phyloP scores from a whole-genome alignment of 345 rosid species.

The Arabis hirsuta region DNA sequence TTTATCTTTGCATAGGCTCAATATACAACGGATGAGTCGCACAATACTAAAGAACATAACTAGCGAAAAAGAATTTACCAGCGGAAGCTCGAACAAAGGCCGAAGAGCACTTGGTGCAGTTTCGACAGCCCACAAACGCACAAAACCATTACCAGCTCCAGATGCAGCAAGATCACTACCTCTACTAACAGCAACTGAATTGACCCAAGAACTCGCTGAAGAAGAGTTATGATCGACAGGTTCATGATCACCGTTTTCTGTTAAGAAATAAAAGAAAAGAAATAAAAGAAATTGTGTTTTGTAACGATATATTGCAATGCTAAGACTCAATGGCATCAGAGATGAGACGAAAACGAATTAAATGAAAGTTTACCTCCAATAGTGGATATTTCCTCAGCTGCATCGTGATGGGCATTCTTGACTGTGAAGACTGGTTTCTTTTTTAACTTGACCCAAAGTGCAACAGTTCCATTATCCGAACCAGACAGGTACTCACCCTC shows the following conservation, averaged over 20 bases:
- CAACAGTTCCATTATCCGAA: constrained; percentile 91
- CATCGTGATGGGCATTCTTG: constrained; percentile 74
- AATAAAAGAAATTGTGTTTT: background rate
- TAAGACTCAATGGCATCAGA: constrained; percentile 5
- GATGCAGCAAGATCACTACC: constrained; percentile 96
- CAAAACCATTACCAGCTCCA: constrained; percentile 92
- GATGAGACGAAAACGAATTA: background rate
- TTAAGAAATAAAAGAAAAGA: constrained; percentile 12
- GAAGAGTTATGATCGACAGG: constrained; percentile 39
- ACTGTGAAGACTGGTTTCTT: constrained; percentile 79
- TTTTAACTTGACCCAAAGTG: constrained; percentile 66
- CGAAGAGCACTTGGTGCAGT: constrained; percentile 54
- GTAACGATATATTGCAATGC: constrained; percentile 14
- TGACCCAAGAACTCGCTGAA: constrained; percentile 83
- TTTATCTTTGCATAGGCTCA: background rate
- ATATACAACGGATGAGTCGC: constrained; percentile 1
- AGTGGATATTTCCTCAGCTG: constrained; percentile 37
- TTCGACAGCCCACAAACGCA: constrained; percentile 74
- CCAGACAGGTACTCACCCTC: constrained; percentile 88
- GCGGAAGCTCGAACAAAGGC: constrained; percentile 66
- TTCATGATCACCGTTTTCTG: constrained; percentile 56
- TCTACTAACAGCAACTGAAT: constrained; percentile 73
- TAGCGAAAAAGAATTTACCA: constrained; percentile 53
- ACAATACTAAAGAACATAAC: constrained; percentile 10
- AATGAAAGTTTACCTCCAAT: constrained; percentile 59